Conservation (phyloP, 768 basidiomycete species). For the Suillus occidentalis region DNA sequence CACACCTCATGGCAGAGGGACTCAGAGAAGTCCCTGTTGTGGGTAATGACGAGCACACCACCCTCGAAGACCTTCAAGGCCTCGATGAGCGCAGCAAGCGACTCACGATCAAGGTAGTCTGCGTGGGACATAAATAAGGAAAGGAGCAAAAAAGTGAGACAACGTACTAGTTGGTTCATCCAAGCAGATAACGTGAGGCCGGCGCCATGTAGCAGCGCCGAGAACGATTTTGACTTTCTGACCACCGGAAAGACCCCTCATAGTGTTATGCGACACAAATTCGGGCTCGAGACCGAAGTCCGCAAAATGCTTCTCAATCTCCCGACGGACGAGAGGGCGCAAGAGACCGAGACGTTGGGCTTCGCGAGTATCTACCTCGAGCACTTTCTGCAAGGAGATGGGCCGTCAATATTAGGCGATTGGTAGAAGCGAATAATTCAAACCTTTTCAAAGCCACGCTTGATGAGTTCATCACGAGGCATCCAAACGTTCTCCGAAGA, state of each 20-base stretch:
- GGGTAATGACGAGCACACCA: slow-evolving; percentile 96
- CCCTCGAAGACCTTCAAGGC: slow-evolving; percentile 98
- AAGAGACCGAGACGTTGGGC: slow-evolving; percentile 94
- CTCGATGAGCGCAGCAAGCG: slow-evolving; percentile 96
- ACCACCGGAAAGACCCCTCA: slow-evolving; percentile 97
- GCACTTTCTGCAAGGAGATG: slow-evolving; percentile 65
- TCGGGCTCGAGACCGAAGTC: slow-evolving; percentile 99
- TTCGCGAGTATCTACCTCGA: slow-evolving; percentile 96
- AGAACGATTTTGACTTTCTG: slow-evolving; percentile 99
- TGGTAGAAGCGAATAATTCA: slow-evolving; percentile 15
- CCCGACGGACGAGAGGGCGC: slow-evolving; percentile 95
- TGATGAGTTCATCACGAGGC: slow-evolving; percentile 93
- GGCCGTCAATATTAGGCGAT: background rate
- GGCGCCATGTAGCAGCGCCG: slow-evolving; percentile 98
- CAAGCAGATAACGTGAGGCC: slow-evolving; percentile 95
- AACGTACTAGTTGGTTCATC: slow-evolving; percentile 91
- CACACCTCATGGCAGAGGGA: slow-evolving; percentile 97
- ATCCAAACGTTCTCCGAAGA: slow-evolving; percentile 99
- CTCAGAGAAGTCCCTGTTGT: slow-evolving; percentile 99
- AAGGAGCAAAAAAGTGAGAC: background rate
- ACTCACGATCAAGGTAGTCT: slow-evolving; percentile 99
- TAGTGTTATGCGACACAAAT: slow-evolving; percentile 98
- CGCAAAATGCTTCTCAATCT: slow-evolving; percentile 99
- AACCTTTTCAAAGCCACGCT: slow-evolving; percentile 96
- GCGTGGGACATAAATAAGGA: slow-evolving; percentile 2